Evolutionary conservation across 306 rosid species (phyloP).

Genomic region (Trifolium dubium): DNA sequence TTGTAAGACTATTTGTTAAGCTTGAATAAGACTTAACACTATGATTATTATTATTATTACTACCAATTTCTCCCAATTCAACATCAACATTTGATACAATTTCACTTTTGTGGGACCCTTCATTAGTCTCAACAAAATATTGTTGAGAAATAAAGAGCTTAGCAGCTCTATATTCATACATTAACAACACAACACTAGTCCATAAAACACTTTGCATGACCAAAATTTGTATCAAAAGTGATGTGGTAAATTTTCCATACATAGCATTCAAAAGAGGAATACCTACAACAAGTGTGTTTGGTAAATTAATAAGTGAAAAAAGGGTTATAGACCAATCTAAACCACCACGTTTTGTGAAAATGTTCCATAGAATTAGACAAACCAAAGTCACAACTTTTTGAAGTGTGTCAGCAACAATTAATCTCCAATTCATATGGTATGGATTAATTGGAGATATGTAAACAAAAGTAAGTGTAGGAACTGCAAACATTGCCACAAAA

Average conservation of each 20-base stretch:
- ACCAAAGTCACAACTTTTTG: slow-evolving; percentile 40
- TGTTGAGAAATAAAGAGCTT: slow-evolving; percentile 64
- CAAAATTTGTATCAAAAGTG: slow-evolving; percentile 80
- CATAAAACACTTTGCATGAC: slow-evolving; percentile 69
- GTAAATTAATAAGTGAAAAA: slow-evolving; percentile 75
- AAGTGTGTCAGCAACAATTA: slow-evolving; percentile 41
- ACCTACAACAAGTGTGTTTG: slow-evolving; percentile 87
- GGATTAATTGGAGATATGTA: slow-evolving; percentile 38
- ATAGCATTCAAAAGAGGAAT: slow-evolving; percentile 74
- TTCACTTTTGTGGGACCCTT: slow-evolving; percentile 59
- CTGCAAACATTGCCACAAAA: slow-evolving; percentile 37
- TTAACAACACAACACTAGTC: slow-evolving; percentile 68
- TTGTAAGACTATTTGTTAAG: slow-evolving; percentile 36
- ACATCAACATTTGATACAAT: slow-evolving; percentile 75
- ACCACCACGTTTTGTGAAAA: slow-evolving; percentile 49
- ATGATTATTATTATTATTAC: background rate
- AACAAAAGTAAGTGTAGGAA: slow-evolving; percentile 37
- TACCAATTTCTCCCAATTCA: slow-evolving; percentile 50
- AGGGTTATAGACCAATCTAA: slow-evolving; percentile 71
- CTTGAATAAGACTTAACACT: background rate
- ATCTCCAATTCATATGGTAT: slow-evolving; percentile 40
- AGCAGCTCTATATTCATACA: slow-evolving; percentile 83
- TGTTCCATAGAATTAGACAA: slow-evolving; percentile 34
- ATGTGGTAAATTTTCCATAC: slow-evolving; percentile 69
- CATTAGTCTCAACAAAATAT: slow-evolving; percentile 58